phyloP scores from a whole-genome alignment of 2,329 filamentous ascomycete species.

The Helicocarpus griseus region DNA sequence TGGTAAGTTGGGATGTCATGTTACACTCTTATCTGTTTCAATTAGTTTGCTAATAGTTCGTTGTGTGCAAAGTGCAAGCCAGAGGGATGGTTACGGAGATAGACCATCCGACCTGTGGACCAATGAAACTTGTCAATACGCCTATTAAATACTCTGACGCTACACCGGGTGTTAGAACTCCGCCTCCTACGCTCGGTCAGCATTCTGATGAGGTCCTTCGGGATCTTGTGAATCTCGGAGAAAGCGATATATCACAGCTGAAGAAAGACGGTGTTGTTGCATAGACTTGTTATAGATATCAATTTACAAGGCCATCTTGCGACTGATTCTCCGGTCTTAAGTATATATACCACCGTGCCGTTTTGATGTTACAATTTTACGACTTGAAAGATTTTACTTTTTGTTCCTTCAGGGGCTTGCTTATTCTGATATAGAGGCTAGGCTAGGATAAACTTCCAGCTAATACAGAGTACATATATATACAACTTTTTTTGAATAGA shows the following conservation, averaged over 20 bases:
- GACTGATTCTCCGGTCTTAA: not conserved
- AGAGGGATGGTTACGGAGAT: slow-evolving; percentile 84
- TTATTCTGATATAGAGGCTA: too few species aligned
- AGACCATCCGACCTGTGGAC: slow-evolving; percentile 71
- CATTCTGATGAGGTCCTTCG: slow-evolving; percentile 71
- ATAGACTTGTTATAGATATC: slow-evolving; percentile 19
- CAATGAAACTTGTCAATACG: slow-evolving; percentile 83
- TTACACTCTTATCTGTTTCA: not conserved
- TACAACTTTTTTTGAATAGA: too few species aligned
- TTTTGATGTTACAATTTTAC: too few species aligned
- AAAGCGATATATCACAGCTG: slow-evolving; percentile 51
- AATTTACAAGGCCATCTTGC: not conserved
- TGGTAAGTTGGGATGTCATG: slow-evolving; percentile 39
- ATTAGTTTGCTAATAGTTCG: slow-evolving; percentile 3
- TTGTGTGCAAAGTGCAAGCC: slow-evolving; percentile 46
- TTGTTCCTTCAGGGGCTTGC: too few species aligned
- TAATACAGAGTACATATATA: too few species aligned
- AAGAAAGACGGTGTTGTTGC: slow-evolving; percentile 58
- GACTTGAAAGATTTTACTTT: too few species aligned
- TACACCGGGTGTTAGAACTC: slow-evolving; percentile 61
- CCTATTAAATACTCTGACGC: slow-evolving; percentile 89
- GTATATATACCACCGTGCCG: too few species aligned
- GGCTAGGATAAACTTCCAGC: too few species aligned
- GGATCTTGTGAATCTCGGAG: slow-evolving; percentile 52
- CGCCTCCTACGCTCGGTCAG: slow-evolving; percentile 77